Evolutionary conservation across 2,329 filamentous ascomycete genomes (phyloP), one percentile per base, ranked within the genome.

Genomic region (Beauveria caledonica): DNA sequence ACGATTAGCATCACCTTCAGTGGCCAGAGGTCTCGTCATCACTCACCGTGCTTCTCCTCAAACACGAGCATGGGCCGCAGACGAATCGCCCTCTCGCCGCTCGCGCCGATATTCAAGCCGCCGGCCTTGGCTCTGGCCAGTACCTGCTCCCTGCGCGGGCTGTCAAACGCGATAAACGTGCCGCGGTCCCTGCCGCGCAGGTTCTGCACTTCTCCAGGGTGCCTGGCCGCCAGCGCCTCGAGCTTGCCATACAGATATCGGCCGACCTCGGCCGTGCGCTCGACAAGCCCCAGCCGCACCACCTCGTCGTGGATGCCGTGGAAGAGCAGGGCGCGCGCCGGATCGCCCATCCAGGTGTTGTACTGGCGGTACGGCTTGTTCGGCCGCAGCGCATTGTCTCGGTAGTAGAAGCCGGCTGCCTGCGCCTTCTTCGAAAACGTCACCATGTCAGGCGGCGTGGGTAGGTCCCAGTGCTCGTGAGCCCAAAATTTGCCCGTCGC

Each of bases 331-430:
- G 89, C 90, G 62, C 90, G 86, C 17, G 88, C 87, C 19, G 92
- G 92, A 77, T 96, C 92, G 69, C 92, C 92, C 88, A 96, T 95
- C 92, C 92, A 96, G 51, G 91, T 96, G 81, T 96, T 96, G 82
- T 96, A 96, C 77, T 96, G 92, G 64, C 92, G 87, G 80, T 95
- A 96, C 5, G 92, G 88, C 81, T 92, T 92, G 80, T 96, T 95
- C 63, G 92, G 92, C 13, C 89, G 82, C 66, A 96, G 81, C 45
- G 84, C 86, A 11, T 85, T 82, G 80, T 94, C 87, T 62, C 88
- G 87, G 72, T 86, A 96, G 81, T 94, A 96, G 81, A 93, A 96
- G 39, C 92, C 92, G 4, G 92, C 92, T 1, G 92, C 90, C 77
- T 96, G 92, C 2, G 92, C 92, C 81, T 96, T 96, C 81, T 96